phyloP scores from a whole-genome alignment of 2,329 filamentous ascomycete species.

The Hypoxylon sp. region DNA sequence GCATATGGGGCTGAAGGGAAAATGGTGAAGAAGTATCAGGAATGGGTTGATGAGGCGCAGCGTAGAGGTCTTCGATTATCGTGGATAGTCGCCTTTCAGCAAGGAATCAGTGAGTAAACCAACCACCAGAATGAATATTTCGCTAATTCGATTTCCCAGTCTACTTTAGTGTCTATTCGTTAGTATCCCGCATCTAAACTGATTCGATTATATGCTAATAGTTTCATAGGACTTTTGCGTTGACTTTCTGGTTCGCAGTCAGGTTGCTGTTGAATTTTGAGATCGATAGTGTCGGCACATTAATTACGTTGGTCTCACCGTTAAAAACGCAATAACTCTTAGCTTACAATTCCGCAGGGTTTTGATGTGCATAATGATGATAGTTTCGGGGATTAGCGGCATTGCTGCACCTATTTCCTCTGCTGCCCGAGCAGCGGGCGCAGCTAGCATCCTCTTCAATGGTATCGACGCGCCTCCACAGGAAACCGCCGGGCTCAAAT shows the following conservation, averaged over 20 bases:
- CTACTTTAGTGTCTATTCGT: slow-evolving; percentile 54
- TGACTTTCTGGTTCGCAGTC: slow-evolving; percentile 54
- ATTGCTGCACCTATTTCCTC: slow-evolving; percentile 72
- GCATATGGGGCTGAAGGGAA: slow-evolving; percentile 73
- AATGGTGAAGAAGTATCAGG: slow-evolving; percentile 66
- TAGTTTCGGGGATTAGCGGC: slow-evolving; percentile 68
- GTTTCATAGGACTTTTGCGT: slow-evolving; percentile 50
- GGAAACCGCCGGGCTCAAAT: slow-evolving; percentile 58
- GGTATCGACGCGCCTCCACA: slow-evolving; percentile 66
- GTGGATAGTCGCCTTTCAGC: slow-evolving; percentile 51
- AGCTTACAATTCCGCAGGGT: slow-evolving; percentile 54
- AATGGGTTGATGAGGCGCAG: slow-evolving; percentile 68
- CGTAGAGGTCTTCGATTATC: slow-evolving; percentile 49
- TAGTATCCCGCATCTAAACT: slow-evolving; percentile 9
- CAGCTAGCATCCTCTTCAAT: slow-evolving; percentile 69
- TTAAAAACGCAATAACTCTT: not conserved
- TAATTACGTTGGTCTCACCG: slow-evolving; percentile 61
- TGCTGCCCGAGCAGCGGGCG: slow-evolving; percentile 68
- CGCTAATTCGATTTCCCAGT: slow-evolving; percentile 46
- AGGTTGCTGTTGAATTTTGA: slow-evolving; percentile 49
- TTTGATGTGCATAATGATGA: slow-evolving; percentile 71
- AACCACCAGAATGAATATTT: not conserved
- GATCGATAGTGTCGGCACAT: slow-evolving; percentile 64
- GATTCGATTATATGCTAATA: slow-evolving; percentile 29
- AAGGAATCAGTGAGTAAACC: slow-evolving; percentile 50